Conservation (phyloP, 192 early-diverging fungal genomes). For the Geranomyces michiganensis region DNA sequence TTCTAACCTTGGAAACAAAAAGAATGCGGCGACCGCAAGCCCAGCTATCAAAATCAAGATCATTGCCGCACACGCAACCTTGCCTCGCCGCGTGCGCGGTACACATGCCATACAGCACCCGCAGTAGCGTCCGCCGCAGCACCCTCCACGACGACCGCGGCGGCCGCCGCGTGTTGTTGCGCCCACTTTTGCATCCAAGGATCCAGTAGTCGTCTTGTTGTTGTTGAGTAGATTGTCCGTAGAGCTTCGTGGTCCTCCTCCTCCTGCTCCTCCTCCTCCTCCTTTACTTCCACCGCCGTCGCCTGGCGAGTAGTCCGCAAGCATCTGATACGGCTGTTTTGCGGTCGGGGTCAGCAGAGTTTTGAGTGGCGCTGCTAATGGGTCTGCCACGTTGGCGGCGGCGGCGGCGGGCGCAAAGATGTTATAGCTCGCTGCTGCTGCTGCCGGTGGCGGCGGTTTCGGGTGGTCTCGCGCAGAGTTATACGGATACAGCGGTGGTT, state of each 20-base stretch:
- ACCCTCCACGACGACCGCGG: not conserved
- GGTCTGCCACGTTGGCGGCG: not conserved
- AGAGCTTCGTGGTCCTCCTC: not conserved
- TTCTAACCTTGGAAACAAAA: slow-evolving; percentile 19
- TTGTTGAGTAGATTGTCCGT: too few species aligned
- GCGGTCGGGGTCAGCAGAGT: not conserved
- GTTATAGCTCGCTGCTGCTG: too few species aligned
- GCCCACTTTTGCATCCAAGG: not conserved
- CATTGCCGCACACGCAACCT: not conserved
- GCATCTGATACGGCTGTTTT: slow-evolving; percentile 6
- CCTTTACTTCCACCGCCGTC: not conserved
- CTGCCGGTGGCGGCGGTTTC: too few species aligned
- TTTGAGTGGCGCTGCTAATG: not conserved
- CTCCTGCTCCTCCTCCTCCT: slow-evolving; percentile 5
- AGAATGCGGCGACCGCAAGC: not conserved
- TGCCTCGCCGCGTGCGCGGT: slow-evolving; percentile 21
- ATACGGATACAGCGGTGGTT: too few species aligned
- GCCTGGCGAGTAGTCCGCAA: not conserved
- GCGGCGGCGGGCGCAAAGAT: too few species aligned
- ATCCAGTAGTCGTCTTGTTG: not conserved
- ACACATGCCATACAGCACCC: slow-evolving; percentile 12
- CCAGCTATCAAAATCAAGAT: slow-evolving; percentile 3
- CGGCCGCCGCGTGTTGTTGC: too few species aligned
- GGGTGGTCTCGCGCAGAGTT: too few species aligned
- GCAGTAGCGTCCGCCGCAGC: not conserved